Conservation (phyloP, 2,329 filamentous ascomycete genomes). For the Curvularia verruculosa region DNA sequence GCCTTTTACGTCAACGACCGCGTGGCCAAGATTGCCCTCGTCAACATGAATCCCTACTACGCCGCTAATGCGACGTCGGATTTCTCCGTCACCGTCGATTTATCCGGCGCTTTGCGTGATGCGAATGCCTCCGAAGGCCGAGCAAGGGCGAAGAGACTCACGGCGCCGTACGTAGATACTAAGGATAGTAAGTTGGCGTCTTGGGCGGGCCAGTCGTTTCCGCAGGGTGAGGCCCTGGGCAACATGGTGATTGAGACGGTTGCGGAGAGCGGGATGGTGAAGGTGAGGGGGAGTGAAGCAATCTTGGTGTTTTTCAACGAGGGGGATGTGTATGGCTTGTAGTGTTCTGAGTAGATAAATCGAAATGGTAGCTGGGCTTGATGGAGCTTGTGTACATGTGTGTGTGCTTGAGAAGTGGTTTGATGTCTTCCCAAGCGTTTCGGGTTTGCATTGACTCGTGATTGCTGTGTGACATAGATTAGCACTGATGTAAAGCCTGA, state of each 20-base stretch:
- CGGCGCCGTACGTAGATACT: slow-evolving; percentile 12
- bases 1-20: slow-evolving; percentile 15
- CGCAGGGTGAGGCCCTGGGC: slow-evolving; percentile 9
- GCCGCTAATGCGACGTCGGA: slow-evolving; percentile 8
- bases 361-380: too few species aligned
- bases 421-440: neutral
- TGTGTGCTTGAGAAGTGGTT: neutral
- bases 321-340: slow-evolving; percentile 9
- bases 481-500: too few species aligned
- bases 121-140: neutral
- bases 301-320: slow-evolving; percentile 14
- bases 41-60: slow-evolving; percentile 19
- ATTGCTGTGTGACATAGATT: too few species aligned
- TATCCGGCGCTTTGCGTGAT: neutral
- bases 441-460: neutral
- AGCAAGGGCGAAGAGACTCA: slow-evolving; percentile 1
- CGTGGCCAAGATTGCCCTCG: slow-evolving; percentile 12
- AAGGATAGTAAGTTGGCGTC: slow-evolving; percentile 2
- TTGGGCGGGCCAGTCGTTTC: slow-evolving; percentile 17
- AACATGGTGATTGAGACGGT: slow-evolving; percentile 11
- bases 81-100: slow-evolving; percentile 3
- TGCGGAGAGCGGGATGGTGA: neutral
- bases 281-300: slow-evolving; percentile 14
- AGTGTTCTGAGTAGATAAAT: neutral
- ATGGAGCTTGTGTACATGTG: too few species aligned